A percentile compares a stretch with the other conserved stretches of the same genome.
Conservation (phyloP, 2,329 filamentous ascomycete species). For the Orbilia ellipsospora region DNA sequence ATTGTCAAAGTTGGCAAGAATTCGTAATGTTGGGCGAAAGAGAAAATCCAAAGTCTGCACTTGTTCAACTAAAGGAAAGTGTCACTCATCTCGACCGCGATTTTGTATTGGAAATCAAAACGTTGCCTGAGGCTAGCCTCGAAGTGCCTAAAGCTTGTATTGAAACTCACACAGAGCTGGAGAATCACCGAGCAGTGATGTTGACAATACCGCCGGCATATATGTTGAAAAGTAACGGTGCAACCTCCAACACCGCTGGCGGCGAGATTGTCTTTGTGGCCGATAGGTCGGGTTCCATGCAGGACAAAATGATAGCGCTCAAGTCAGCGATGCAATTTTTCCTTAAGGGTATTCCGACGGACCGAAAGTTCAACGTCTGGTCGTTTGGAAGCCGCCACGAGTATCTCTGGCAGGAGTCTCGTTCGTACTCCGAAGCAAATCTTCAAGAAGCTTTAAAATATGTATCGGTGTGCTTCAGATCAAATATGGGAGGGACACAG, state of each 20-base stretch:
- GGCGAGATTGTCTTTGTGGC: slow-evolving; percentile 57
- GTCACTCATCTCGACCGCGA: slow-evolving; percentile 57
- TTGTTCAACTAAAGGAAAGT: slow-evolving; percentile 7
- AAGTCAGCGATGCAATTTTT: slow-evolving; percentile 69
- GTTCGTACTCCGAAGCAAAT: slow-evolving; percentile 63
- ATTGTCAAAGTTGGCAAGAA: slow-evolving; percentile 52
- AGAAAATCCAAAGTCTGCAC: slow-evolving; percentile 15
- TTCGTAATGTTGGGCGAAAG: slow-evolving; percentile 4
- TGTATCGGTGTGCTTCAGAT: slow-evolving; percentile 60
- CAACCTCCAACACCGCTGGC: not conserved
- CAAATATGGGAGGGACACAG: slow-evolving; percentile 69
- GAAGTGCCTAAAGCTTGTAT: slow-evolving; percentile 57
- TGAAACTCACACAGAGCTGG: slow-evolving; percentile 57
- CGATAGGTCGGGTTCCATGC: slow-evolving; percentile 64
- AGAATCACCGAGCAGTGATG: slow-evolving; percentile 59
- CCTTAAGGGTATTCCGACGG: slow-evolving; percentile 69
- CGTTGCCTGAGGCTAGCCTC: slow-evolving; percentile 15
- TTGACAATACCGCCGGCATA: slow-evolving; percentile 58
- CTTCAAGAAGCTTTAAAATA: slow-evolving; percentile 62
- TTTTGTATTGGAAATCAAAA: slow-evolving; percentile 59
- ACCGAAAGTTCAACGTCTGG: slow-evolving; percentile 63
- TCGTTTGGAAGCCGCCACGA: slow-evolving; percentile 67
- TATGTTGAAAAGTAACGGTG: slow-evolving; percentile 17
- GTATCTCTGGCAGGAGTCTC: slow-evolving; percentile 65
- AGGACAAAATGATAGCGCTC: slow-evolving; percentile 65